These are phyloP conservation scores for Blastobotrys peoriensis DNA, from an alignment of 805 yeast genomes.

Conservation along the genomic window DNA sequence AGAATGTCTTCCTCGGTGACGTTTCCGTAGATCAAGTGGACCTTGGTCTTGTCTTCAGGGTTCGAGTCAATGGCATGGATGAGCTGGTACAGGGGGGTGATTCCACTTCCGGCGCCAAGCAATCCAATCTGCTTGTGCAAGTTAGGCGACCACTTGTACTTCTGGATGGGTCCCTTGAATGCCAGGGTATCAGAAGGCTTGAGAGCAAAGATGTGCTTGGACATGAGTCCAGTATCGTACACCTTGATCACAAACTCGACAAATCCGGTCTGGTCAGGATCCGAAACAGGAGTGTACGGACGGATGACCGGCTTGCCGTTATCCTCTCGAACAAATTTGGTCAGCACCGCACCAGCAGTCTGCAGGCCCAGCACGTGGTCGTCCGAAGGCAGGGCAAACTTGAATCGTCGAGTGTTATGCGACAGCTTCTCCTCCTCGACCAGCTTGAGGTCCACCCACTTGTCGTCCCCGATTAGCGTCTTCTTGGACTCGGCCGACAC, in stretches of 20 bases:
- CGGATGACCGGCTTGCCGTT: slow-evolving; percentile 85
- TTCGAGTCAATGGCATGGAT: slow-evolving; percentile 67
- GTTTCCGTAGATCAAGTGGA: slow-evolving; percentile 75
- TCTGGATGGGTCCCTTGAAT: slow-evolving; percentile 89
- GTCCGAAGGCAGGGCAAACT: slow-evolving; percentile 59
- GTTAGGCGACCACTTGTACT: slow-evolving; percentile 89
- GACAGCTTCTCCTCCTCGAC: slow-evolving; percentile 19
- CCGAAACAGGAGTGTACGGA: slow-evolving; percentile 76
- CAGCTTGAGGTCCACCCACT: slow-evolving; percentile 27
- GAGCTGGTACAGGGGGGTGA: slow-evolving; percentile 91
- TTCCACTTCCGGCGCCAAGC: slow-evolving; percentile 96
- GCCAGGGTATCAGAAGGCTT: slow-evolving; percentile 75
- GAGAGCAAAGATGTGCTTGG: slow-evolving; percentile 62
- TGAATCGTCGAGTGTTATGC: slow-evolving; percentile 51
- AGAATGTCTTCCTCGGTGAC: slow-evolving; percentile 73
- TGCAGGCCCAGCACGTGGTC: slow-evolving; percentile 71
- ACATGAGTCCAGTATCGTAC: slow-evolving; percentile 81
- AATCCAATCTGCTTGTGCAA: slow-evolving; percentile 71
- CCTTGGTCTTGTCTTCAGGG: slow-evolving; percentile 85
- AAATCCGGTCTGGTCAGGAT: slow-evolving; percentile 60
- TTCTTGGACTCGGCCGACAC: slow-evolving; percentile 22
- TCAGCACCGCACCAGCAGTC: slow-evolving; percentile 71
- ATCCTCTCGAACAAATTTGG: slow-evolving; percentile 67
- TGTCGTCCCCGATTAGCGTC: slow-evolving; percentile 23
- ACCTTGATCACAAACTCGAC: slow-evolving; percentile 78